Conservation (phyloP, 2,329 filamentous ascomycete species). For the Sordariomycetes sp. region DNA sequence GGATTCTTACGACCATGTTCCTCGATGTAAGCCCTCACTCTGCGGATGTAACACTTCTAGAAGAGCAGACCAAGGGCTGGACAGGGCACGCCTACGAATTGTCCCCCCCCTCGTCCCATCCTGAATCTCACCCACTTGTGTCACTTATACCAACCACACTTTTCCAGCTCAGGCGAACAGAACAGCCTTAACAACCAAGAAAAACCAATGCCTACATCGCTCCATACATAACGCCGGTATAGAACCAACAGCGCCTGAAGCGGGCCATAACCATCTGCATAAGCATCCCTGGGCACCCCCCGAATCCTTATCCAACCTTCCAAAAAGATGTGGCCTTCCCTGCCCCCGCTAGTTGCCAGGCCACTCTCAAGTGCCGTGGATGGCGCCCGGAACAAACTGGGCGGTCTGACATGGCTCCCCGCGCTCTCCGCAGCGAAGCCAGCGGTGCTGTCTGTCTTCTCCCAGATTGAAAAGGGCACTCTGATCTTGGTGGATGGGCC, state of each 20-base stretch:
- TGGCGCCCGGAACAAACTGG: conserved; percentile 27
- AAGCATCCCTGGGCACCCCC: no score
- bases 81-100: not conserved
- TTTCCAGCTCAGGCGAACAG: no score
- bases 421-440: conserved; percentile 33
- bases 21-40: not conserved
- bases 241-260: no score
- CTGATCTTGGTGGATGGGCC: conserved; percentile 36
- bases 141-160: not conserved
- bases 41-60: not conserved
- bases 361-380: conserved; percentile 28
- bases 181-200: no score
- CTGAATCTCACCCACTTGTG: not conserved
- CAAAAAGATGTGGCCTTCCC: not conserved
- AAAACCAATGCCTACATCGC: no score
- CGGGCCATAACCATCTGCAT: no score
- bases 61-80: not conserved
- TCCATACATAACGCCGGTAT: no score
- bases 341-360: conserved; percentile 18
- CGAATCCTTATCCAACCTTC: not conserved
- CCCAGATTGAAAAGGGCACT: conserved; percentile 35
- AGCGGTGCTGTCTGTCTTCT: conserved; percentile 31
- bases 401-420: conserved; percentile 35
- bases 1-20: not conserved
- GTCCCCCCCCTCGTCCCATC: not conserved